Percentiles rank a stretch among this genome's conserved stretches.
These are phyloP conservation scores for Penicillium steckii DNA, from an alignment of 495 filamentous ascomycete species.

Conservation along the genomic window DNA sequence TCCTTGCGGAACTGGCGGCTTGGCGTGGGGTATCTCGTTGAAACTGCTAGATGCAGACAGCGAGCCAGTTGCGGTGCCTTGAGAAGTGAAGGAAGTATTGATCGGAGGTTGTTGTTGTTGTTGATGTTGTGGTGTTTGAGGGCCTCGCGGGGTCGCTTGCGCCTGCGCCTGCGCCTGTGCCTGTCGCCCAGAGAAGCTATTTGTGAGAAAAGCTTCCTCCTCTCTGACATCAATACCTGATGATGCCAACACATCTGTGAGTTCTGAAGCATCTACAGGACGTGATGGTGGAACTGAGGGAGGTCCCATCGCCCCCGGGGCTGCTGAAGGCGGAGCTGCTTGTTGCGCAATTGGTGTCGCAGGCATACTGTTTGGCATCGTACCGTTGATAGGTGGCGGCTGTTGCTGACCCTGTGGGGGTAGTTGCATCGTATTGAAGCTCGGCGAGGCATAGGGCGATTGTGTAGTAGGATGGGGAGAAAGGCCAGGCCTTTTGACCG, in stretches of 20 bases:
- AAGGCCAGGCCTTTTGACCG: constrained; percentile 65
- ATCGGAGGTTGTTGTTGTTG: constrained; percentile 38
- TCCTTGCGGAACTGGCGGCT: constrained; percentile 31
- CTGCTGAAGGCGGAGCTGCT: constrained; percentile 31
- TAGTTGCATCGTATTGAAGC: constrained; percentile 43
- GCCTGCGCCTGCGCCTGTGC: constrained; percentile 41
- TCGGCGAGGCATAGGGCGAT: constrained; percentile 36
- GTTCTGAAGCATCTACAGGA: constrained; percentile 65
- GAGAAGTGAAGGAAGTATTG: constrained; percentile 41
- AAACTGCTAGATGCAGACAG: constrained; percentile 39
- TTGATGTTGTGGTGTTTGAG: too few species aligned
- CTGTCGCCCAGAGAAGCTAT: constrained; percentile 53
- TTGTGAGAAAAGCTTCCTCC: constrained; percentile 72
- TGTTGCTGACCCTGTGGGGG: constrained; percentile 31
- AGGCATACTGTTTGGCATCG: constrained; percentile 31
- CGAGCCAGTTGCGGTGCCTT: constrained; percentile 42
- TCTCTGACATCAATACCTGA: constrained; percentile 81
- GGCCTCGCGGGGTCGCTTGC: constrained; percentile 43
- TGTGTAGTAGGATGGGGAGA: constrained; percentile 60
- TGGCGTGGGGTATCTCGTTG: constrained; percentile 33
- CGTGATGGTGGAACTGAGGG: constrained; percentile 71
- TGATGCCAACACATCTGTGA: constrained; percentile 73
- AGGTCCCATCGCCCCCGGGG: constrained; percentile 71
- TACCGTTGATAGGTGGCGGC: constrained; percentile 37
- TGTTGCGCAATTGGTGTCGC: constrained; percentile 27